These are phyloP conservation scores for Thymus quinquecostatus DNA, from an alignment of 257 asterid species.

Conservation along the genomic window DNA sequence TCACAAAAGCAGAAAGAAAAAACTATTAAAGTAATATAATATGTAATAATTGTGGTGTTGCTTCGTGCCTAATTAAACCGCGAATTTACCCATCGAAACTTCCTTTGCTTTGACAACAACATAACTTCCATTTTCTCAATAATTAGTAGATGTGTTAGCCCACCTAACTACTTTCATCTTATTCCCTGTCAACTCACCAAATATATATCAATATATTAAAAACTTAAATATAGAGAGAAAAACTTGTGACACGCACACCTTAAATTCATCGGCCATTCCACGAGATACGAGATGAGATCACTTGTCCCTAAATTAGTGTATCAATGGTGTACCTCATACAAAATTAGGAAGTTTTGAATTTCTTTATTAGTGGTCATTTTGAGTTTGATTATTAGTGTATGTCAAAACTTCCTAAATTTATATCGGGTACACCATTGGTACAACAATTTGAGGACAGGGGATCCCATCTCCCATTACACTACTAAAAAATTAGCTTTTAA, in stretches of 20 bases:
- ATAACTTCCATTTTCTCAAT: slow-evolving; percentile 33
- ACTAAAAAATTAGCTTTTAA: no score
- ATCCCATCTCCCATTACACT: no score
- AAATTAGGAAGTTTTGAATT: no score
- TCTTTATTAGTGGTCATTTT: no score
- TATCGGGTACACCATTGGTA: no score
- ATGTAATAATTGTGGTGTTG: slow-evolving; percentile 29
- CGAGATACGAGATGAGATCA: no score
- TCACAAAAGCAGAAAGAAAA: slow-evolving; percentile 27
- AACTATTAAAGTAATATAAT: not conserved
- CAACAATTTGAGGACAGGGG: no score
- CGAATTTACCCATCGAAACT: slow-evolving; percentile 23
- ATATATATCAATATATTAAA: not conserved
- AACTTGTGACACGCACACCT: not conserved
- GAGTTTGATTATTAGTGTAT: no score
- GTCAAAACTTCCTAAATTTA: no score
- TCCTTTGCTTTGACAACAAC: slow-evolving; percentile 42
- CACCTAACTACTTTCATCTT: slow-evolving; percentile 36
- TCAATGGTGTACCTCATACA: no score
- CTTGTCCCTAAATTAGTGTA: no score
- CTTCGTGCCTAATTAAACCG: slow-evolving; percentile 46
- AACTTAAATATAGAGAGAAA: not conserved
- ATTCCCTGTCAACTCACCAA: not conserved
- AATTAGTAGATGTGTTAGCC: slow-evolving; percentile 40
- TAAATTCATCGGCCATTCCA: not conserved